These are phyloP conservation scores for Neocatenulostroma microsporum DNA, from an alignment of 2,329 filamentous ascomycete genomes.

Conservation along the genomic window DNA sequence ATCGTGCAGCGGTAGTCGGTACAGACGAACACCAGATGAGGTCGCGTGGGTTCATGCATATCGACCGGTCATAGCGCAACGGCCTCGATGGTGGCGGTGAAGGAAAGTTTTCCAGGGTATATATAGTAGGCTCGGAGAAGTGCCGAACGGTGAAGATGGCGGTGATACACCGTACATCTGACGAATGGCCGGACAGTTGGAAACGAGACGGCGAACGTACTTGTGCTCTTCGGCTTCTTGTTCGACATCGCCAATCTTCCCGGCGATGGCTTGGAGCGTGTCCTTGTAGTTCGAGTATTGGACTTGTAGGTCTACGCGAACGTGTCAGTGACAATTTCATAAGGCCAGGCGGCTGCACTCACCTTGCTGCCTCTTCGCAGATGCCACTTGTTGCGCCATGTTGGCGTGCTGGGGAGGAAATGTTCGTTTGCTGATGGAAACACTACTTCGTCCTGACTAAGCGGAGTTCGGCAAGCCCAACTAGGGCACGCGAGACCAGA, in stretches of 20 bases:
- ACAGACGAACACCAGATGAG: no score
- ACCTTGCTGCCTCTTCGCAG: constrained; percentile 71
- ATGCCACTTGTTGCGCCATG: constrained; percentile 44
- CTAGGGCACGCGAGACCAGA: no score
- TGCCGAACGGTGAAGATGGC: constrained; percentile 17
- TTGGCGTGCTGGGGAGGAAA: constrained; percentile 12
- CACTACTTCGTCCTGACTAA: no score
- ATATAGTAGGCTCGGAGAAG: constrained; percentile 12
- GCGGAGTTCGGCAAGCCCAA: no score
- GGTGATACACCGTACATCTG: constrained; percentile 23
- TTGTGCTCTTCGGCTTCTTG: constrained; percentile 98
- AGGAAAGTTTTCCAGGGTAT: constrained; percentile 27
- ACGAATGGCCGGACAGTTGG: constrained; percentile 3
- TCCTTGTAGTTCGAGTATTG: constrained; percentile 72
- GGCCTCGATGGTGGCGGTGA: constrained; percentile 25
- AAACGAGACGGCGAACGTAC: constrained; percentile 43
- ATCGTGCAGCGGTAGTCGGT: neutral
- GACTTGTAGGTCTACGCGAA: constrained; percentile 60
- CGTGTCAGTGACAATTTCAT: neutral
- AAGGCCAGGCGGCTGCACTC: constrained; percentile 4
- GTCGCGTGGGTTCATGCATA: no score
- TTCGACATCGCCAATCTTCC: constrained; percentile 96
- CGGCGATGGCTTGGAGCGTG: constrained; percentile 79
- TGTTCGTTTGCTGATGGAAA: no score
- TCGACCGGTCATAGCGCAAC: no score